These are phyloP conservation scores for Chalciporus pseudorubinellus DNA, from an alignment of 768 basidiomycete genomes.

Conservation along the genomic window DNA sequence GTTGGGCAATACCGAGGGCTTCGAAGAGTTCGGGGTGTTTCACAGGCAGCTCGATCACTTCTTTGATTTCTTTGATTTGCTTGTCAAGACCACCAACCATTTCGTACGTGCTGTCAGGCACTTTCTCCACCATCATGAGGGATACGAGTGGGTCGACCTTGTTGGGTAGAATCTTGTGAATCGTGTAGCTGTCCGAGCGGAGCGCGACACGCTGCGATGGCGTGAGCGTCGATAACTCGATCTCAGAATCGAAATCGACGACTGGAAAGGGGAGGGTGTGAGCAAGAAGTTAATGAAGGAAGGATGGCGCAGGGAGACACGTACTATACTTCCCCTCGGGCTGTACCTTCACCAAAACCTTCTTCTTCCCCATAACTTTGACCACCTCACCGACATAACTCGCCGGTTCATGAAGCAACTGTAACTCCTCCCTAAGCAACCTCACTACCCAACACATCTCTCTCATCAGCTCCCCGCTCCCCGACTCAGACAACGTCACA, in stretches of 20 bases:
- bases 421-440: conserved; percentile 86
- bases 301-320: conserved; percentile 30
- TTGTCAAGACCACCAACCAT: conserved; percentile 99
- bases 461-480: background rate
- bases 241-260: conserved; percentile 88
- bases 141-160: conserved; percentile 98
- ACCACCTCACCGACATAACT: conserved; percentile 98
- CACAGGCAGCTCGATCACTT: conserved; percentile 96
- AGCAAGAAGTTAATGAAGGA: background rate
- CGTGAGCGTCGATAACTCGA: conserved; percentile 76
- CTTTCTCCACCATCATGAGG: conserved; percentile 99
- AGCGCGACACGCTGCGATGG: conserved; percentile 91
- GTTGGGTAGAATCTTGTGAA: conserved; percentile 95
- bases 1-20: conserved; percentile 92
- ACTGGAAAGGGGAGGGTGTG: conserved; percentile 44
- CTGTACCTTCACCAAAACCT: conserved; percentile 96
- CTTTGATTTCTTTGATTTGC: conserved; percentile 98
- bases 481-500: conserved; percentile 10
- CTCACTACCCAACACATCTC: conserved; percentile 53
- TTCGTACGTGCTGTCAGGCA: conserved; percentile 98
- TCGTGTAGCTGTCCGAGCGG: conserved; percentile 92
- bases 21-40: conserved; percentile 98
- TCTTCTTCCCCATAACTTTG: conserved; percentile 99
- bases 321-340: conserved; percentile 98
- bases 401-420: conserved; percentile 90